Evolutionary conservation across 2,329 filamentous ascomycete species (phyloP).

Genomic region (Aspergillus sp.): DNA sequence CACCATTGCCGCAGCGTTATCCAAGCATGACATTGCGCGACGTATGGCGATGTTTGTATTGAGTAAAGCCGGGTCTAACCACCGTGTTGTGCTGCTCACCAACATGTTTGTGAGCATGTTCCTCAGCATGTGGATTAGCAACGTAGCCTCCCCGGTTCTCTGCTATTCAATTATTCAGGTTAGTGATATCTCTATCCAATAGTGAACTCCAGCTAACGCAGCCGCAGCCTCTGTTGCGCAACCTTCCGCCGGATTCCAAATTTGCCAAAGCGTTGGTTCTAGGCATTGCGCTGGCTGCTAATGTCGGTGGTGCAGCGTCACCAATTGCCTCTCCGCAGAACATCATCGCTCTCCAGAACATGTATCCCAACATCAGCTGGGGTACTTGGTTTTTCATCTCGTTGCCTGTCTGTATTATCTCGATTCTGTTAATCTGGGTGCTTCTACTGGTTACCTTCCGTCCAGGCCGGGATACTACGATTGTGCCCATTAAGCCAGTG

Average conservation of each 20-base stretch:
- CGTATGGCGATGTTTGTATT: constrained; percentile 94
- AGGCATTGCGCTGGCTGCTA: constrained; percentile 90
- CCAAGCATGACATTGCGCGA: constrained; percentile 97
- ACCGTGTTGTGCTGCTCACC: constrained; percentile 84
- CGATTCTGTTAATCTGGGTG: constrained; percentile 83
- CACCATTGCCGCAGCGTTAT: constrained; percentile 89
- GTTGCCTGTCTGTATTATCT: constrained; percentile 87
- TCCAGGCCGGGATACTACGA: constrained; percentile 79
- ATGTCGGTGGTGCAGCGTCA: constrained; percentile 93
- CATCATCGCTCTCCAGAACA: constrained; percentile 93
- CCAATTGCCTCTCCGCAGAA: constrained; percentile 98
- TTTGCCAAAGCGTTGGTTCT: constrained; percentile 96
- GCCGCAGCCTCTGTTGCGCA: constrained; percentile 83
- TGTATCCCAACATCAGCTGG: constrained; percentile 90
- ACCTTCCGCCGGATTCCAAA: constrained; percentile 81
- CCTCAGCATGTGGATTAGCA: constrained; percentile 98
- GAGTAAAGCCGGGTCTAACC: constrained; percentile 91
- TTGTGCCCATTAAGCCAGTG: constrained; percentile 86
- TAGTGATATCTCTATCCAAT: constrained; percentile 16
- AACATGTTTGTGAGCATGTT: constrained; percentile 99
- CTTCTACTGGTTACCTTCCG: constrained; percentile 83
- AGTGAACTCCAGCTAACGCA: neutral
- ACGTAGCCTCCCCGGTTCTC: constrained; percentile 92
- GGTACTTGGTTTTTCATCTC: constrained; percentile 96
- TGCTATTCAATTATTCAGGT: constrained; percentile 98